Percentiles rank a stretch among this genome's conserved stretches.
Conservation (phyloP, 805 yeast species). For the Blastobotrys peoriensis region DNA sequence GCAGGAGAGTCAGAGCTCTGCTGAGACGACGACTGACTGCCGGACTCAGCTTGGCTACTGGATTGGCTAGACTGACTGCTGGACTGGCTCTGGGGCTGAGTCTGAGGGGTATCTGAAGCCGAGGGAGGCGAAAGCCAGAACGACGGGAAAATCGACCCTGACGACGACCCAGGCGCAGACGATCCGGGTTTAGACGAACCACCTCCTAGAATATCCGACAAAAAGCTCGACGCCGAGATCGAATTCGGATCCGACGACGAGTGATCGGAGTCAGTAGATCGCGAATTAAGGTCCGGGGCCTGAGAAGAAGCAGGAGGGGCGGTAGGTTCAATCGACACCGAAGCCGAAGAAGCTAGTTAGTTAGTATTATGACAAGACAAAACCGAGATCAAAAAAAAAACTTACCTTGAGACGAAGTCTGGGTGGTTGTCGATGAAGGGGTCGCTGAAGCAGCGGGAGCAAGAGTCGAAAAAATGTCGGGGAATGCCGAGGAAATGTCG, state of each 20-base stretch:
- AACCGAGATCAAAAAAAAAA: not conserved
- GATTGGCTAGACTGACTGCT: too few relatives aligned
- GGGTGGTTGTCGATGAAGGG: slow-evolving; percentile 8
- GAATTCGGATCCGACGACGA: not conserved
- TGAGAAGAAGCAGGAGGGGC: not conserved
- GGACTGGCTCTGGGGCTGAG: not conserved
- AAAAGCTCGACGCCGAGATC: not conserved
- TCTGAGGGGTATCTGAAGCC: too few relatives aligned
- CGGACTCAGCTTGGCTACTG: too few relatives aligned
- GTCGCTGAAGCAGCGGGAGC: slow-evolving; percentile 15
- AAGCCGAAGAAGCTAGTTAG: not conserved
- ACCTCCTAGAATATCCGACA: not conserved
- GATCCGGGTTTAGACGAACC: too few relatives aligned
- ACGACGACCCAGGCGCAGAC: not conserved
- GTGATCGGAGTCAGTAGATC: not conserved
- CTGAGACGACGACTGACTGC: slow-evolving; percentile 8
- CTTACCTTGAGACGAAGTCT: slow-evolving; percentile 5
- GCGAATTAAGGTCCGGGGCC: not conserved
- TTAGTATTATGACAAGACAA: not conserved
- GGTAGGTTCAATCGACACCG: not conserved
- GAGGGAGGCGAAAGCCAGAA: not conserved
- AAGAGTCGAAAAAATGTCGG: slow-evolving; percentile 16
- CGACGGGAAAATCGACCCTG: not conserved
- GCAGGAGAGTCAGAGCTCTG: slow-evolving; percentile 10
- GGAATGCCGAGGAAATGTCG: slow-evolving; percentile 19